Evolutionary conservation across 306 rosid genomes (phyloP).

Genomic region (Morella rubra): DNA sequence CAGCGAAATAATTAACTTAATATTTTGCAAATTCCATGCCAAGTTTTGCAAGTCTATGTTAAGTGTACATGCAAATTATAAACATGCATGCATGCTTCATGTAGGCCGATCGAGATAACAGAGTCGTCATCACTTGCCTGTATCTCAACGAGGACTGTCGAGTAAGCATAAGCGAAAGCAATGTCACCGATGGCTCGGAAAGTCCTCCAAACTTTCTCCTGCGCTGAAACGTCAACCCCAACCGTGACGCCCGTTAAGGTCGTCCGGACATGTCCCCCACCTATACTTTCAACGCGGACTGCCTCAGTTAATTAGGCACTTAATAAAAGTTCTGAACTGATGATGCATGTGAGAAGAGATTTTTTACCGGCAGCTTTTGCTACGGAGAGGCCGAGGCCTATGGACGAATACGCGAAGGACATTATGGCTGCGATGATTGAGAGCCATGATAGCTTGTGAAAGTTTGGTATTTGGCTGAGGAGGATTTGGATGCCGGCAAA

Average conservation of each 20-base stretch:
- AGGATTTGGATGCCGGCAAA: constrained; percentile 72
- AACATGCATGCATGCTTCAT: background rate
- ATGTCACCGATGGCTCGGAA: constrained; percentile 95
- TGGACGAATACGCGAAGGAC: constrained; percentile 90
- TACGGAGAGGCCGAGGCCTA: constrained; percentile 86
- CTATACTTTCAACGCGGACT: constrained; percentile 18
- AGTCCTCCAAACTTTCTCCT: constrained; percentile 73
- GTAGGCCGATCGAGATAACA: background rate
- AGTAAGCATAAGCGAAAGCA: constrained; percentile 91
- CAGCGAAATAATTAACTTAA: no score
- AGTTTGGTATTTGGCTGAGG: constrained; percentile 84
- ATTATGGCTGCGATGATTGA: constrained; percentile 95
- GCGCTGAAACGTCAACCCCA: constrained; percentile 79
- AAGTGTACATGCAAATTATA: no score
- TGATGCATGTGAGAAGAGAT: no score
- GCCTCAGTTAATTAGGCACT: background rate
- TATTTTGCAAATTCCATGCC: no score
- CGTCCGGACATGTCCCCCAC: constrained; percentile 46
- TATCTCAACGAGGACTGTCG: constrained; percentile 92
- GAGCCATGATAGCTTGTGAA: constrained; percentile 87
- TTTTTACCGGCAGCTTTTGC: constrained; percentile 61
- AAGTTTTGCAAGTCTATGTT: no score
- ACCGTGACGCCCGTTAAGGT: constrained; percentile 73
- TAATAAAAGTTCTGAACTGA: no score
- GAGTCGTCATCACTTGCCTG: constrained; percentile 51